Conservation (phyloP, 495 filamentous ascomycete species). For the Aspergillus sclerotiicarbonarius region DNA sequence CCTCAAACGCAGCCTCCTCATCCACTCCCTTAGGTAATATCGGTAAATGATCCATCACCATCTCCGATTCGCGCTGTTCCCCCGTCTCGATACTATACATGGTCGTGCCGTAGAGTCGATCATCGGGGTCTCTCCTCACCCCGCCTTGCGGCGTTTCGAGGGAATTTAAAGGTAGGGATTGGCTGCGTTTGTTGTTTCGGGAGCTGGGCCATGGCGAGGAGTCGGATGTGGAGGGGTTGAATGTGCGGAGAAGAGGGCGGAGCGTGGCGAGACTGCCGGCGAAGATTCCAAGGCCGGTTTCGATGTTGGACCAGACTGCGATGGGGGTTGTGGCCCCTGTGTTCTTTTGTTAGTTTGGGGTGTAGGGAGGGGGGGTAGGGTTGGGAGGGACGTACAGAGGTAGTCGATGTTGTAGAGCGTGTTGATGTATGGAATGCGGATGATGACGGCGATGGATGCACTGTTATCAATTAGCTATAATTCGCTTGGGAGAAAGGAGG, state of each 20-base stretch:
- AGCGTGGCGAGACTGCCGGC: constrained; percentile 13
- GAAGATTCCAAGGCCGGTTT: constrained; percentile 12
- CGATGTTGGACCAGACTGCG: constrained; percentile 18
- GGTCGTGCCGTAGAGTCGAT: neutral
- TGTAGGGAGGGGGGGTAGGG: neutral
- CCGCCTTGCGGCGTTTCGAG: neutral
- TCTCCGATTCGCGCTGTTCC: neutral
- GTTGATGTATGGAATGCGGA: constrained; percentile 20
- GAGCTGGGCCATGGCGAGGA: neutral
- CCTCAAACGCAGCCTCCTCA: too few relatives aligned
- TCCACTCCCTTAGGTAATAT: neutral
- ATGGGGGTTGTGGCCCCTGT: constrained; percentile 15
- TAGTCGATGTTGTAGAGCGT: constrained; percentile 18
- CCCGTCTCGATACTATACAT: neutral
- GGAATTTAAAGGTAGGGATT: neutral
- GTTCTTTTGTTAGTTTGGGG: neutral
- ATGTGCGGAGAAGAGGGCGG: constrained; percentile 4
- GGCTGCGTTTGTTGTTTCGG: neutral
- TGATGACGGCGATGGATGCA: constrained; percentile 21
- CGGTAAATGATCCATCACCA: neutral
- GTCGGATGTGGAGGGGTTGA: neutral
- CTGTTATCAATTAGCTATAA: constrained; percentile 10
- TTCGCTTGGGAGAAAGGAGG: neutral
- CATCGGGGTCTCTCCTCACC: neutral
- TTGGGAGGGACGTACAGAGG: constrained; percentile 14